Percentiles rank a stretch among this genome's conserved stretches.
Conservation (phyloP, 2,329 filamentous ascomycete genomes). For the Coniosporium tulheliwenetii region DNA sequence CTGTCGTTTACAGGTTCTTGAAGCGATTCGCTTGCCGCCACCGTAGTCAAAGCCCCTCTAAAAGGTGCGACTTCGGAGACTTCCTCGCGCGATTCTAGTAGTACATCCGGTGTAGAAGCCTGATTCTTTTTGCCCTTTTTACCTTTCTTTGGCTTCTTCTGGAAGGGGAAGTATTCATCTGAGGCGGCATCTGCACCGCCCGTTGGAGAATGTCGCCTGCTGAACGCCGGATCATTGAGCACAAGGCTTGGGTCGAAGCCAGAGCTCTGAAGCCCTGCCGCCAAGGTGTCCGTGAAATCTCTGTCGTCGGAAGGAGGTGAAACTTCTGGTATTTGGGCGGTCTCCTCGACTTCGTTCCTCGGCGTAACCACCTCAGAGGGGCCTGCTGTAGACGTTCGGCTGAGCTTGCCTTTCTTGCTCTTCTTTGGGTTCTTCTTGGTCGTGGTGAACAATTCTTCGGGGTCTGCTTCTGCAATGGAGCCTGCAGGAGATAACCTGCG, state of each 20-base stretch:
- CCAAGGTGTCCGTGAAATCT: conserved; percentile 19
- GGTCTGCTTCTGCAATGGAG: conserved; percentile 15
- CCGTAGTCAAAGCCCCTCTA: too few species aligned
- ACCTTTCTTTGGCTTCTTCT: conserved; percentile 26
- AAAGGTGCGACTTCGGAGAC: too few species aligned
- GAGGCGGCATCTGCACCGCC: conserved; percentile 9
- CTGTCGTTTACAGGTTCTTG: too few species aligned
- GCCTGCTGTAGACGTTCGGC: not conserved
- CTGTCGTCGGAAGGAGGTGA: conserved; percentile 5
- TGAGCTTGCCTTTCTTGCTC: conserved; percentile 15
- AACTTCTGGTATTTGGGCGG: not conserved
- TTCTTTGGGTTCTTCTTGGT: conserved; percentile 16
- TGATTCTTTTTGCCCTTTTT: conserved; percentile 30
- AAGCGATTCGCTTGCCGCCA: too few species aligned
- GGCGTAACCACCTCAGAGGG: not conserved
- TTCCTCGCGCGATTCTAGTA: not conserved
- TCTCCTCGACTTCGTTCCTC: conserved; percentile 1
- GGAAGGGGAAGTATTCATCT: conserved; percentile 16
- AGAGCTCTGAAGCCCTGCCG: conserved; percentile 16
- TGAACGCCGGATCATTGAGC: conserved; percentile 20
- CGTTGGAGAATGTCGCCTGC: conserved; percentile 3
- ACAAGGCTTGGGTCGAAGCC: conserved; percentile 17
- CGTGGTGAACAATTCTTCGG: conserved; percentile 11
- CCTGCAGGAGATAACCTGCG: conserved; percentile 17
- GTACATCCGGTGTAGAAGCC: conserved; percentile 3